Evolutionary conservation across 2,329 filamentous ascomycete genomes (phyloP).

Genomic region (Hypoxylon sp.): DNA sequence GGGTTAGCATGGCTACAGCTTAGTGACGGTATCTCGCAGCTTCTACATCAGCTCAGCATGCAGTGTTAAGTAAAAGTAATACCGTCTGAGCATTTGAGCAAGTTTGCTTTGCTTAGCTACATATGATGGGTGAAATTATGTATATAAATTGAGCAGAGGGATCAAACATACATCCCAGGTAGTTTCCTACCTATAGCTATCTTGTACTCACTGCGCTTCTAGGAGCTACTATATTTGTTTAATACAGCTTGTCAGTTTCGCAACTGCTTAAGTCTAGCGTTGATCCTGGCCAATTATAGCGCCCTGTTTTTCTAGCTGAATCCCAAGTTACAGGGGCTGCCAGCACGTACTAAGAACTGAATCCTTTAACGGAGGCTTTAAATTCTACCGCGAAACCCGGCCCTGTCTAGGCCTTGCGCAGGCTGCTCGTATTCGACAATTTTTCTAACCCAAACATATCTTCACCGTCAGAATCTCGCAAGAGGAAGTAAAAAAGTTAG

Average conservation of each 20-base stretch:
- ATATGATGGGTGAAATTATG: neutral
- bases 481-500: conserved; percentile 14
- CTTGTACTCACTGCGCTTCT: conserved; percentile 15
- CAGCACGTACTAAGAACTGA: conserved; percentile 39
- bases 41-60: conserved; percentile 35
- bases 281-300: conserved; percentile 37
- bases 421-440: conserved; percentile 47
- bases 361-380: conserved; percentile 47
- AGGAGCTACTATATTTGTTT: conserved; percentile 35
- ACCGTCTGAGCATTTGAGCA: conserved; percentile 9
- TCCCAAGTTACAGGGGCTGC: conserved; percentile 39
- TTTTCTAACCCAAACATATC: conserved; percentile 41
- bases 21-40: conserved; percentile 43
- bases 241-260: conserved; percentile 37
- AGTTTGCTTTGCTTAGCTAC: conserved; percentile 20
- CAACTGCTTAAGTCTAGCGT: conserved; percentile 31
- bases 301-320: conserved; percentile 41
- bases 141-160: conserved; percentile 26
- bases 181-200: conserved; percentile 9
- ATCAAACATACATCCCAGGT: conserved; percentile 2
- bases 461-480: conserved; percentile 23
- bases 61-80: conserved; percentile 18
- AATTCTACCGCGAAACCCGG: conserved; percentile 49
- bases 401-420: conserved; percentile 35
- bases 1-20: conserved; percentile 34